Evolutionary conservation across 2,329 filamentous ascomycete species (phyloP).

Genomic region (Phialophora chinensis): DNA sequence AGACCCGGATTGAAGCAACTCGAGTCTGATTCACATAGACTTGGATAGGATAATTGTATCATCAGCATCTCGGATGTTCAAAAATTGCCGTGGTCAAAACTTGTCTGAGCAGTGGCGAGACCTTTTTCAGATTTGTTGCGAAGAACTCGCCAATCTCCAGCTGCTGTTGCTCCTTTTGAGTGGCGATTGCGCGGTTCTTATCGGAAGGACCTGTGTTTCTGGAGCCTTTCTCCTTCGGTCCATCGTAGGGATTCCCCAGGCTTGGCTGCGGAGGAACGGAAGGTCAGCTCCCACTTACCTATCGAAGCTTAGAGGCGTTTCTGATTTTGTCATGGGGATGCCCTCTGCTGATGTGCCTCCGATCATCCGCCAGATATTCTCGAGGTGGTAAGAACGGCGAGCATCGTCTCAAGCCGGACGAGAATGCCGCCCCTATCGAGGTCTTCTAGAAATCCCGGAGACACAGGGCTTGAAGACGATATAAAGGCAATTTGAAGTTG

Average conservation of each 20-base stretch:
- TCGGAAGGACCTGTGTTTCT: neutral
- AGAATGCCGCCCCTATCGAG: slow-evolving; percentile 11
- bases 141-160: neutral
- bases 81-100: slow-evolving; percentile 6
- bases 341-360: slow-evolving; percentile 17
- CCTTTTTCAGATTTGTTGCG: neutral
- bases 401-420: slow-evolving; percentile 8
- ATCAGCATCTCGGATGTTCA: slow-evolving; percentile 20
- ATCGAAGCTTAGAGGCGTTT: neutral
- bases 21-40: slow-evolving; percentile 24
- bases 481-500: neutral
- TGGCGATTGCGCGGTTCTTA: slow-evolving; percentile 1
- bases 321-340: neutral
- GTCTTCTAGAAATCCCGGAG: slow-evolving; percentile 14
- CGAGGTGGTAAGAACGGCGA: slow-evolving; percentile 20
- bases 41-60: slow-evolving; percentile 19
- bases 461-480: slow-evolving; percentile 3
- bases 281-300: slow-evolving; percentile 16
- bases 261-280: slow-evolving; percentile 33
- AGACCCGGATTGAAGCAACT: slow-evolving; percentile 5
- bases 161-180: neutral
- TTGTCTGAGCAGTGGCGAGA: neutral
- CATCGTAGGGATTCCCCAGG: slow-evolving; percentile 22
- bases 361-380: slow-evolving; percentile 25
- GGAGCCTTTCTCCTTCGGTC: slow-evolving; percentile 11